A percentile compares a stretch with the other conserved stretches of the same genome.
Conservation (phyloP, 495 filamentous ascomycete species). For the Lasiosphaeria ovina region DNA sequence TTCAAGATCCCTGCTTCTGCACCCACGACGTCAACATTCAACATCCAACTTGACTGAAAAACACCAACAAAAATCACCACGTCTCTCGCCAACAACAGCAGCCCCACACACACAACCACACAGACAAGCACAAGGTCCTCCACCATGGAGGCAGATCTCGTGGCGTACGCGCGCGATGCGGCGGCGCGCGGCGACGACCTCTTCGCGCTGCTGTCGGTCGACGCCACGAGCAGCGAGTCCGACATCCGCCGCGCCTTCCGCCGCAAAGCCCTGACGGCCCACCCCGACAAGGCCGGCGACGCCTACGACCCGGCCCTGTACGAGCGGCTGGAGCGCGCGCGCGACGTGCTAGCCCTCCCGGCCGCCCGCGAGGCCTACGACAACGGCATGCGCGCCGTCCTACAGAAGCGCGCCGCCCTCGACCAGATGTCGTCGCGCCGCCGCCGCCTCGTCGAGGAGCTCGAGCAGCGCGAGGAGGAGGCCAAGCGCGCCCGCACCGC, state of each 20-base stretch:
- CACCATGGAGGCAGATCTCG: constrained; percentile 30
- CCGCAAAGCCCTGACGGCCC: constrained; percentile 45
- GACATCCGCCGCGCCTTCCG: constrained; percentile 49
- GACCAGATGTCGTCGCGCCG: constrained; percentile 32
- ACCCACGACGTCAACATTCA: too few species aligned
- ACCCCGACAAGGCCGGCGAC: constrained; percentile 50
- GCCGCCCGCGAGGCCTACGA: constrained; percentile 44
- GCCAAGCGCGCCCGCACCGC: constrained; percentile 27
- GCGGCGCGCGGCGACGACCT: constrained; percentile 42
- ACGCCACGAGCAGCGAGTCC: constrained; percentile 38
- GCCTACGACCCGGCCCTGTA: constrained; percentile 46
- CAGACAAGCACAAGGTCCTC: neutral
- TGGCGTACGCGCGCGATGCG: constrained; percentile 41
- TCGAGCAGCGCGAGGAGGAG: constrained; percentile 33
- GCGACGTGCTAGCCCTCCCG: constrained; percentile 41
- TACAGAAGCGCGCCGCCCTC: constrained; percentile 32
- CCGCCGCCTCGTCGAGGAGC: constrained; percentile 37
- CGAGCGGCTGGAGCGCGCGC: constrained; percentile 46
- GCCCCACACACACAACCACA: neutral
- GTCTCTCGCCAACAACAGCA: neutral
- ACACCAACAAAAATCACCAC: neutral
- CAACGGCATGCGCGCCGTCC: constrained; percentile 38
- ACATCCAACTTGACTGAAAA: too few species aligned
- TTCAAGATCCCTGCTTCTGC: too few species aligned
- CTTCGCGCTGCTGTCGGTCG: constrained; percentile 43